phyloP scores from a whole-genome alignment of 1,284 basidiomycete species.

The Lignosus rhinocerotis region DNA sequence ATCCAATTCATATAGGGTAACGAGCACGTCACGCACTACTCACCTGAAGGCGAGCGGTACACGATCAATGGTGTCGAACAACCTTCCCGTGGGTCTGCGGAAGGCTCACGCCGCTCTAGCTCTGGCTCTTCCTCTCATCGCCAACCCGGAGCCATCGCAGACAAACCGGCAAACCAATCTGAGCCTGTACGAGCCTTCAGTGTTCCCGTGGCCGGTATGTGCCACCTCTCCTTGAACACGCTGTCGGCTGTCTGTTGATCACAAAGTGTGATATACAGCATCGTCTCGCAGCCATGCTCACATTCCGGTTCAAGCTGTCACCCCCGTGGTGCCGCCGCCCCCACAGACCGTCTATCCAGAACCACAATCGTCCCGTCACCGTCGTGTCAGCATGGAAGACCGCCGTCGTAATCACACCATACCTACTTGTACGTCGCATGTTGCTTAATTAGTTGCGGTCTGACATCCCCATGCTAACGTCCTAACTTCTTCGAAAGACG shows the following conservation, averaged over 20 bases:
- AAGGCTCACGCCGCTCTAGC: conserved; percentile 9
- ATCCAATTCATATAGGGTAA: conserved; percentile 52
- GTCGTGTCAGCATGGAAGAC: conserved; percentile 7
- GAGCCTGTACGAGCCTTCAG: conserved; percentile 4
- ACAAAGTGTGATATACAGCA: not conserved
- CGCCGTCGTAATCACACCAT: conserved; percentile 11
- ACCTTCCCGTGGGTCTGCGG: conserved; percentile 16
- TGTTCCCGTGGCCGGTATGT: conserved; percentile 11
- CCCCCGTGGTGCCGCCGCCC: conserved; percentile 3
- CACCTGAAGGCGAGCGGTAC: conserved; percentile 63
- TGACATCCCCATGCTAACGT: not conserved
- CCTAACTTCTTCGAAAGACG: not conserved
- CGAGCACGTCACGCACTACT: conserved; percentile 64
- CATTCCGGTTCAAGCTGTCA: not conserved
- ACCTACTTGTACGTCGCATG: not conserved
- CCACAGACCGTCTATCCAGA: not conserved
- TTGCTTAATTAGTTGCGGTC: not conserved
- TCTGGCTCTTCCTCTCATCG: conserved; percentile 2
- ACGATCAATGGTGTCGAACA: conserved; percentile 75
- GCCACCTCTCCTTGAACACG: too few relatives aligned
- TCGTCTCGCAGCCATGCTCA: conserved; percentile 4
- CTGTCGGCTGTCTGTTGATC: not conserved
- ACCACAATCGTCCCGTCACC: conserved; percentile 10
- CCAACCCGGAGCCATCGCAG: conserved; percentile 11
- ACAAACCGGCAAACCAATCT: conserved; percentile 8